Conservation (phyloP, 1,139 yeast genomes). For the Tardiomyces depauwii region DNA sequence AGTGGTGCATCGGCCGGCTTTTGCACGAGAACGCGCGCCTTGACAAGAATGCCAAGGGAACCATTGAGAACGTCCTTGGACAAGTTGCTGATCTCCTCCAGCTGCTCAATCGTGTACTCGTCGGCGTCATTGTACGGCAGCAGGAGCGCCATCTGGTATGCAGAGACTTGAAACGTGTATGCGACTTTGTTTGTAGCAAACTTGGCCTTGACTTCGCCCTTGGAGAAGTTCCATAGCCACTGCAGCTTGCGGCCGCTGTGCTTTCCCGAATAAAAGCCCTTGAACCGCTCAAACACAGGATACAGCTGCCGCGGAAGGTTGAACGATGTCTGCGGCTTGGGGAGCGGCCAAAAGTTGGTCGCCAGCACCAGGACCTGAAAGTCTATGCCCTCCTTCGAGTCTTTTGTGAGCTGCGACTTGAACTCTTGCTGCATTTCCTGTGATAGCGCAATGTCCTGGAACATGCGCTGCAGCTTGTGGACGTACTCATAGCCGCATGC, state of each 20-base stretch:
- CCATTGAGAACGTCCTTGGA: constrained; percentile 57
- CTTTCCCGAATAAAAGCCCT: constrained; percentile 55
- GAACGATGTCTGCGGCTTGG: constrained; percentile 37
- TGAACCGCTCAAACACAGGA: constrained; percentile 55
- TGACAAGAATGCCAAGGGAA: constrained; percentile 67
- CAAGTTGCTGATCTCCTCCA: constrained; percentile 58
- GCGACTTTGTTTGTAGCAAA: constrained; percentile 56
- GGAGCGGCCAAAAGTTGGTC: constrained; percentile 85
- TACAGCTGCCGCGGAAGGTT: constrained; percentile 52
- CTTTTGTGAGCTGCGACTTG: constrained; percentile 37
- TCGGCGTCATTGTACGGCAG: constrained; percentile 63
- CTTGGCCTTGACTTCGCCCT: constrained; percentile 88
- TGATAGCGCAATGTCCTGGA: constrained; percentile 85
- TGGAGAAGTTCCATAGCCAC: constrained; percentile 94
- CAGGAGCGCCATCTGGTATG: constrained; percentile 78
- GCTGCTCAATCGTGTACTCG: constrained; percentile 47
- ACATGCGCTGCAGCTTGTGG: constrained; percentile 90
- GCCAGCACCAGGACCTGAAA: constrained; percentile 74
- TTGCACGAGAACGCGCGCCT: constrained; percentile 64
- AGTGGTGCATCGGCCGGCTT: constrained; percentile 26
- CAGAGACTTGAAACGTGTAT: constrained; percentile 76
- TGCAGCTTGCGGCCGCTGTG: constrained; percentile 84
- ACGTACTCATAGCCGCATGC: constrained; percentile 92
- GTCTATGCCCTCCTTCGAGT: constrained; percentile 27
- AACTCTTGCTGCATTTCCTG: constrained; percentile 64